phyloP scores from a whole-genome alignment of 805 yeast species.

The Candida oleophila region DNA sequence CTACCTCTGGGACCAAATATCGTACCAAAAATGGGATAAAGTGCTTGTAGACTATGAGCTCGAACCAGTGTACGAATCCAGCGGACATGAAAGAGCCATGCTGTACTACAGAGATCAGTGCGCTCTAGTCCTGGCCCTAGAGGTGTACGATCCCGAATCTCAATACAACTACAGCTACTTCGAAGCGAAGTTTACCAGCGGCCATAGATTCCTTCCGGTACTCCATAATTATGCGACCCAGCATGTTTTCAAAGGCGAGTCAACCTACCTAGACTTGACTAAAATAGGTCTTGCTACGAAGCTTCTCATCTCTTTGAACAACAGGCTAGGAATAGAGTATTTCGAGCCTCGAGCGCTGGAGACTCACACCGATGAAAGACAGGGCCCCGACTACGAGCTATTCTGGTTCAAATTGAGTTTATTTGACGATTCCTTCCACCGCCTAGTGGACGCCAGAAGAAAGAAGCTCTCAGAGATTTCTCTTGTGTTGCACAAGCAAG shows the following conservation, averaged over 20 bases:
- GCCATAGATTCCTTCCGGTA: slow-evolving; percentile 15
- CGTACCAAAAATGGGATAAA: slow-evolving; percentile 6
- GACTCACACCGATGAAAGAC: no score
- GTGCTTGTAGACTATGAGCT: slow-evolving; percentile 9
- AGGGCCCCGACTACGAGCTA: slow-evolving; percentile 3
- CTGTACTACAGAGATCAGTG: neutral
- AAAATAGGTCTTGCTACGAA: neutral
- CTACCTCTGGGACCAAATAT: slow-evolving; percentile 14
- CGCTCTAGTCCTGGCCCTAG: neutral
- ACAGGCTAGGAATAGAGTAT: neutral
- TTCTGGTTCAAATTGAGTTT: slow-evolving; percentile 19
- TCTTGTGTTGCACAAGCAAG: slow-evolving; percentile 7
- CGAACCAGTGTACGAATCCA: neutral
- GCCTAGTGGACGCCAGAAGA: slow-evolving; percentile 9
- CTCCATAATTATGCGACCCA: slow-evolving; percentile 5
- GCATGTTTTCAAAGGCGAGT: neutral
- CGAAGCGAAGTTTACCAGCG: slow-evolving; percentile 11
- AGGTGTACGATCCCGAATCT: slow-evolving; percentile 5
- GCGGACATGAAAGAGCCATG: neutral
- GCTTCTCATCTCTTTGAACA: neutral
- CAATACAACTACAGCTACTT: slow-evolving; percentile 8
- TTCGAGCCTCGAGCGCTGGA: neutral
- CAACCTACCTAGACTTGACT: neutral
- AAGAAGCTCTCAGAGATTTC: slow-evolving; percentile 7
- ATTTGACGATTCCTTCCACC: slow-evolving; percentile 15